Evolutionary conservation across 2,329 filamentous ascomycete genomes (phyloP), one percentile per base, ranked within the genome.

Genomic region (Atkinsonella texensis): DNA sequence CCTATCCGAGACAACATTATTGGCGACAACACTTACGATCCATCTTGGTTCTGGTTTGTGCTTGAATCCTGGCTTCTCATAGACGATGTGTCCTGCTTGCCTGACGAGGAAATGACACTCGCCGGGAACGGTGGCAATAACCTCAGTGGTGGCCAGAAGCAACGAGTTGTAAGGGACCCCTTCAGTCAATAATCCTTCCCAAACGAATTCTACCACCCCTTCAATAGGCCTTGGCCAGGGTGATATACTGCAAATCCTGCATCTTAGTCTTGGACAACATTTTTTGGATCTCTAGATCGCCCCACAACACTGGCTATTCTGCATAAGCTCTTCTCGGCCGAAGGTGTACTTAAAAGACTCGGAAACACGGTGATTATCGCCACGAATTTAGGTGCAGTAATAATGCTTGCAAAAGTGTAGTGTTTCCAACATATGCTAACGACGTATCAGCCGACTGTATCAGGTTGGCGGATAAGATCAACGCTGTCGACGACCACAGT

Each of bases 21-120:
- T 17, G 49, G 55, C 31, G 38, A 45, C 7, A 33, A 28, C 2
- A 28, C 40, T 1, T 52, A 53, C 40, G 40, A 42, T 17, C 5
- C 8, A 42, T n/a, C 15, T 13, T 42, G 40, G 40, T 42, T 17
- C 17, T 9, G n/a, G 8, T 9, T 20, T n/a, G 40, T 42, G 64
- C 56, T 52, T 63, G 20, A 63, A 66, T 12, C 65, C 59, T 2
- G 59, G 55, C 3, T 58, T 69, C 15, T 53, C 65, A 9, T 69
- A 72, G 0, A 66, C 75, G 57, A 70, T 80, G 15, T 78, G 74
- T 55, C 65, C 68, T 15, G 72, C 4, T 53, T 66, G 50, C 49
- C 60, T 31, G 53, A 63, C 49, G 55, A 62, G n/a, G 62, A 63
- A 52, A 50, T 60, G 8, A 66, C 63, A 2, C 51, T 62, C 13